Percentiles rank a stretch among this genome's conserved stretches.
Evolutionary conservation across 2,329 filamentous ascomycete genomes (phyloP).

Genomic region (Pestalotiopsis sp.): DNA sequence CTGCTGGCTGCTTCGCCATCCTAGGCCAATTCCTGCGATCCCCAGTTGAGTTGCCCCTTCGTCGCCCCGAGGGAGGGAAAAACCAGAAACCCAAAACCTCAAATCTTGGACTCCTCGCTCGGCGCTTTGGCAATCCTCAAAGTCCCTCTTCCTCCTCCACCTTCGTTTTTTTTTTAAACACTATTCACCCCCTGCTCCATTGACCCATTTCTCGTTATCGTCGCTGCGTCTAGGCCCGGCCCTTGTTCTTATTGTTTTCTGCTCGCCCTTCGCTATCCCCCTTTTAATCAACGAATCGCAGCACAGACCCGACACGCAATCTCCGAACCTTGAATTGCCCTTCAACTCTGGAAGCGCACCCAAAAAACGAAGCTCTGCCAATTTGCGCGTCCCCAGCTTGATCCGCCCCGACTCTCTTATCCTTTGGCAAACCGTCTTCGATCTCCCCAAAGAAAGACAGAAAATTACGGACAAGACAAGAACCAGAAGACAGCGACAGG

Average conservation of each 20-base stretch:
- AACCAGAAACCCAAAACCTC: neutral
- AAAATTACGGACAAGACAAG: neutral
- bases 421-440: neutral
- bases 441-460: neutral
- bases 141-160: neutral
- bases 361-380: neutral
- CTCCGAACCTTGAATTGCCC: constrained; percentile 10
- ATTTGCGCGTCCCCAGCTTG: neutral
- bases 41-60: neutral
- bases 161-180: neutral
- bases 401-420: neutral
- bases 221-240: neutral
- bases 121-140: neutral
- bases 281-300: constrained; percentile 8
- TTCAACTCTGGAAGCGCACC: neutral
- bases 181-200: neutral
- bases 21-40: neutral
- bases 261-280: constrained; percentile 10
- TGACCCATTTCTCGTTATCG: neutral
- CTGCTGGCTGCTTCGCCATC: constrained; percentile 4
- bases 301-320: constrained; percentile 13
- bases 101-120: neutral
- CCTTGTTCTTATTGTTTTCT: constrained; percentile 2
- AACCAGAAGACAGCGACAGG: neutral
- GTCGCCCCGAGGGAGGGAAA: neutral